Percentiles rank a stretch among this genome's conserved stretches.
Conservation (phyloP, 2,329 filamentous ascomycete species). For the Furcasterigmium furcatum region DNA sequence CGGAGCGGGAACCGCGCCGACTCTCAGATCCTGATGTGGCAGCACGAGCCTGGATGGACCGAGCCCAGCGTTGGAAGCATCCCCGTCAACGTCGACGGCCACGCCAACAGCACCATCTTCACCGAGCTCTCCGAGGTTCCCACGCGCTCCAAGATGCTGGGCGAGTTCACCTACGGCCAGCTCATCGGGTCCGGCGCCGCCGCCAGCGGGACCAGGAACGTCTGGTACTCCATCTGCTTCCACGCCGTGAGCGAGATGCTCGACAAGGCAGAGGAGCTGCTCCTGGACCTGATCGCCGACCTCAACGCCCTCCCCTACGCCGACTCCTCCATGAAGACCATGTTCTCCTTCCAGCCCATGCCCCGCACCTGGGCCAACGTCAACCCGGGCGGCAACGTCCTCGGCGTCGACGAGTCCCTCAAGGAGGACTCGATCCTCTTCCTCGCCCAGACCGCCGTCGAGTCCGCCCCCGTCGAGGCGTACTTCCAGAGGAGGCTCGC, state of each 20-base stretch:
- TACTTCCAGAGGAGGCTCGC: constrained; percentile 26
- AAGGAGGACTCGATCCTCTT: constrained; percentile 3
- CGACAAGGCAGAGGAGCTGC: not conserved
- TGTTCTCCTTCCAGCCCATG: constrained; percentile 6
- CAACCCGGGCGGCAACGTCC: constrained; percentile 2
- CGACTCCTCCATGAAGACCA: constrained; percentile 3
- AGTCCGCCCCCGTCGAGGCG: constrained; percentile 19
- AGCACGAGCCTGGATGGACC: constrained; percentile 18
- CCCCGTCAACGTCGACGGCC: not conserved
- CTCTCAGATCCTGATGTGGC: constrained; percentile 21
- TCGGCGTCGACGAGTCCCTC: constrained; percentile 1
- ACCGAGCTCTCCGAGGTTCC: not conserved
- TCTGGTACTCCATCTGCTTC: constrained; percentile 6
- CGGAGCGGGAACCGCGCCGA: not conserved
- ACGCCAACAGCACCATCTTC: not conserved
- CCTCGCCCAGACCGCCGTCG: constrained; percentile 3
- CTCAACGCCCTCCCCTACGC: not conserved
- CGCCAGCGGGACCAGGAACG: not conserved
- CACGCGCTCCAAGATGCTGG: not conserved
- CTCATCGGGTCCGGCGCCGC: not conserved
- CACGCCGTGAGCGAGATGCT: constrained; percentile 1
- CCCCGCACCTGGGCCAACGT: constrained; percentile 4
- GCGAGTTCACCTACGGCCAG: not conserved
- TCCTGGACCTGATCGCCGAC: not conserved
- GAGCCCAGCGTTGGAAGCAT: not conserved